Conservation (phyloP, 129 eudicot genomes). For the Apium graveolens region DNA sequence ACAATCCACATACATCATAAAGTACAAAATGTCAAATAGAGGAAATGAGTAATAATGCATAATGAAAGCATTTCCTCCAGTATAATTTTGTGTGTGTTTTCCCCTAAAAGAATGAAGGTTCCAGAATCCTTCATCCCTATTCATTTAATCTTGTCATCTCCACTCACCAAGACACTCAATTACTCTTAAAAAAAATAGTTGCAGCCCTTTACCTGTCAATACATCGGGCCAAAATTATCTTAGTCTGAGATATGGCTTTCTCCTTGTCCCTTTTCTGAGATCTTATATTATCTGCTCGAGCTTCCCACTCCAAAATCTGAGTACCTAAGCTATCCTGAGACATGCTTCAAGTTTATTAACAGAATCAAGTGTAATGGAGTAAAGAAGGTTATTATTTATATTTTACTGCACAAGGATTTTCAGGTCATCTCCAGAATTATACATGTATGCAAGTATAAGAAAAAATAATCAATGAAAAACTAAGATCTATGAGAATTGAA, state of each 20-base stretch:
- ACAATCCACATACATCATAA: not conserved
- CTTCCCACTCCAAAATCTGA: constrained; percentile 58
- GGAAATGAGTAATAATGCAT: not conserved
- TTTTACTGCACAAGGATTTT: not conserved
- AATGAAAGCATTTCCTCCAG: not conserved
- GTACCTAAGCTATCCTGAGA: constrained; percentile 57
- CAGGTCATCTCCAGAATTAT: not conserved
- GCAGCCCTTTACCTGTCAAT: constrained; percentile 33
- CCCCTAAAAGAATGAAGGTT: too few species aligned
- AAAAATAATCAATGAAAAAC: not conserved
- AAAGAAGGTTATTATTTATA: not conserved
- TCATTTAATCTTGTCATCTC: not conserved
- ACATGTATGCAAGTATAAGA: not conserved
- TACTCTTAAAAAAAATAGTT: not conserved
- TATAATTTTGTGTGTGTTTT: not conserved
- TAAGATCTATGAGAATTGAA: not conserved
- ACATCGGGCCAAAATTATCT: constrained; percentile 23
- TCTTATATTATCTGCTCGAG: constrained; percentile 42
- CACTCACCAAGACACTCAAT: not conserved
- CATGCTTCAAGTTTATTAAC: not conserved
- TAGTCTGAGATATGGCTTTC: constrained; percentile 28
- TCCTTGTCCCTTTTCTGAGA: constrained; percentile 49
- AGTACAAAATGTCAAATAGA: not conserved
- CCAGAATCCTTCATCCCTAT: not conserved
- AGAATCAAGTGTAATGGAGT: not conserved